A percentile compares a stretch with the other conserved stretches of the same genome.
These are phyloP conservation scores for Lanmaoa pseudosensibilis DNA, from an alignment of 768 basidiomycete genomes.

Conservation along the genomic window DNA sequence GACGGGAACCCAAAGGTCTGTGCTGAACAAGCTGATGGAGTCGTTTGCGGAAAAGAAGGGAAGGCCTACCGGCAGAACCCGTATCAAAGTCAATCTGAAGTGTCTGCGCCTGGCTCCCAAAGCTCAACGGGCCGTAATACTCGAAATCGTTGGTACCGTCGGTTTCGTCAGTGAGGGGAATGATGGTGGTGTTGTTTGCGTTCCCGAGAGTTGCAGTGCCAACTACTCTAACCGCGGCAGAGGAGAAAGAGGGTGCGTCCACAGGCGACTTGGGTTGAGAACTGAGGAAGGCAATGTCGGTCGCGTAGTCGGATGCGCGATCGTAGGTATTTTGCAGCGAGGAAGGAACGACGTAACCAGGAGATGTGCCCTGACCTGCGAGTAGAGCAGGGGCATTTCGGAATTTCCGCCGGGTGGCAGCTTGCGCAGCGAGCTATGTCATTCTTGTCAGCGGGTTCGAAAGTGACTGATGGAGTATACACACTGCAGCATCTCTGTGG, in stretches of 20 bases:
- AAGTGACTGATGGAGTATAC: not conserved
- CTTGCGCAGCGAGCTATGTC: slow-evolving; percentile 16
- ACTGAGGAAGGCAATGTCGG: slow-evolving; percentile 4
- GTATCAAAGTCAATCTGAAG: slow-evolving; percentile 66
- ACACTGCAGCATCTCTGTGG: slow-evolving; percentile 9
- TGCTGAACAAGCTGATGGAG: not conserved
- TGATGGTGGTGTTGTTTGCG: slow-evolving; percentile 2
- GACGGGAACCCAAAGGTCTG: slow-evolving; percentile 61
- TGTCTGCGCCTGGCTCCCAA: slow-evolving; percentile 57
- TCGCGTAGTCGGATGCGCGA: slow-evolving; percentile 21
- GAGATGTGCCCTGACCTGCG: slow-evolving; percentile 2
- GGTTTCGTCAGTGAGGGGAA: slow-evolving; percentile 41
- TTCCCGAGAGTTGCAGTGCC: not conserved
- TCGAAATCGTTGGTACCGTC: slow-evolving; percentile 41
- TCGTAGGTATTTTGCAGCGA: slow-evolving; percentile 16
- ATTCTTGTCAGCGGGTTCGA: not conserved
- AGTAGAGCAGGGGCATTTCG: slow-evolving; percentile 17
- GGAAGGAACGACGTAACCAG: slow-evolving; percentile 11
- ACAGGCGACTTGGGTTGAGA: not conserved
- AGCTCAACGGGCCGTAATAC: slow-evolving; percentile 44
- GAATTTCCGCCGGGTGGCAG: slow-evolving; percentile 17
- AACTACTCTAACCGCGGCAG: not conserved
- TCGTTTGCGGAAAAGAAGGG: not conserved
- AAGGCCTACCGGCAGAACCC: slow-evolving; percentile 41
- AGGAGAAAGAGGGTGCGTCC: not conserved